A percentile compares a stretch with the other conserved stretches of the same genome.
Conservation (phyloP, 352 stramenopile genomes). For the Pythium apleroticum region DNA sequence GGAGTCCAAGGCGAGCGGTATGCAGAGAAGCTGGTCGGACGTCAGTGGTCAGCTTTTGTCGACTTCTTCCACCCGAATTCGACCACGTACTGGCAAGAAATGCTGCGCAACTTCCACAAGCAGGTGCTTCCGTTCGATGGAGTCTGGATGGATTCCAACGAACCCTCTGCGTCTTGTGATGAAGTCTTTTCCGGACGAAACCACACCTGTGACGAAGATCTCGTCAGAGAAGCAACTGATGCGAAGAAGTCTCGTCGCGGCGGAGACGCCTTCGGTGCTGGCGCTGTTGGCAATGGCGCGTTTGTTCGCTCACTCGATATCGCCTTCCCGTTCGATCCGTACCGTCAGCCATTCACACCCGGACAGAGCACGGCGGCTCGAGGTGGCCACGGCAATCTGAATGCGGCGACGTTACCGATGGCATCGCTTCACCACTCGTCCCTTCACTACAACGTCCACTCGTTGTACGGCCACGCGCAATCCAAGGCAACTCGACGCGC, state of each 20-base stretch:
- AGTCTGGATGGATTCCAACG: constrained; percentile 85
- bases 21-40: constrained; percentile 68
- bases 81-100: constrained; percentile 63
- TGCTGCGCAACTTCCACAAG: constrained; percentile 60
- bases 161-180: constrained; percentile 74
- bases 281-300: constrained; percentile 2
- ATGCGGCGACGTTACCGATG: constrained; percentile 77
- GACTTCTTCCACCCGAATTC: constrained; percentile 87
- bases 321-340: constrained; percentile 80
- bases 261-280: neutral
- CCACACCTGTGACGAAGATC: constrained; percentile 4
- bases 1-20: constrained; percentile 58
- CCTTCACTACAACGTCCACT: constrained; percentile 88
- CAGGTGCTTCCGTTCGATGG: constrained; percentile 71
- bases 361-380: constrained; percentile 42
- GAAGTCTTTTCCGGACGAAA: constrained; percentile 20
- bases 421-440: constrained; percentile 61
- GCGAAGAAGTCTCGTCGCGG: neutral
- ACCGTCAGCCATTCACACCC: constrained; percentile 72
- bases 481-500: constrained; percentile 47
- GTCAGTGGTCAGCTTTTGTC: constrained; percentile 68
- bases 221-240: neutral
- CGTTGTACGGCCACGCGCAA: constrained; percentile 75
- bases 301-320: constrained; percentile 75
- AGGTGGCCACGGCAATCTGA: constrained; percentile 67